Conservation (phyloP, 1,284 basidiomycete species). For the Rhodotorula sp. region DNA sequence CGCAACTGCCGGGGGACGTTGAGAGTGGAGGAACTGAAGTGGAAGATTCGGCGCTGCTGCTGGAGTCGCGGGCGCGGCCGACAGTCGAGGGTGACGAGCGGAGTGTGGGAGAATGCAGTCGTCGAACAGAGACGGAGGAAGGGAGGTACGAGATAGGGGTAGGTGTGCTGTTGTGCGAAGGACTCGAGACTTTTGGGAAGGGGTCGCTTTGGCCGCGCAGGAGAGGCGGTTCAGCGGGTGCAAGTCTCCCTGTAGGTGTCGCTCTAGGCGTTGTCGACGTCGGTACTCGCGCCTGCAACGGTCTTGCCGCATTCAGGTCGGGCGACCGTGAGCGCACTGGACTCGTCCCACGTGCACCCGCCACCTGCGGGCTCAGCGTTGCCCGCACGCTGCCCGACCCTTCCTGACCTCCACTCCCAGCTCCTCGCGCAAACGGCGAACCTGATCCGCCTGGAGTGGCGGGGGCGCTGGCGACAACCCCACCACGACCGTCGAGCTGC, state of each 20-base stretch:
- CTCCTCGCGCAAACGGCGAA: not conserved
- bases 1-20: conserved; percentile 17
- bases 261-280: not conserved
- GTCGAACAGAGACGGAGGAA: conserved; percentile 19
- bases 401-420: not conserved
- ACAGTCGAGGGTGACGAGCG: conserved; percentile 5
- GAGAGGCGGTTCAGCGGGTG: not conserved
- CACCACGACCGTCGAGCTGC: not conserved
- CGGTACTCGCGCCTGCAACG: not conserved
- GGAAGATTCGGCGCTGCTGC: conserved; percentile 7
- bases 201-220: conserved; percentile 25
- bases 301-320: not conserved
- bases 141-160: conserved; percentile 23
- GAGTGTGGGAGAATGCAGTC: conserved; percentile 16
- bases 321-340: conserved; percentile 13
- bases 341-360: conserved; percentile 10
- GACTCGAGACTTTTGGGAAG: conserved; percentile 13
- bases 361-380: conserved; percentile 3
- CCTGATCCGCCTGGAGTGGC: conserved; percentile 1
- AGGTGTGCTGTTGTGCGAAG: not conserved
- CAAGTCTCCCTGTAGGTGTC: not conserved
- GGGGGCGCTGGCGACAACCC: conserved; percentile 10
- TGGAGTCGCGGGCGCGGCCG: not conserved
- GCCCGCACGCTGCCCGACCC: not conserved
- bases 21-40: conserved; percentile 13